phyloP scores from a whole-genome alignment of 2,329 filamentous ascomycete species.

The Monilinia aucupariae region DNA sequence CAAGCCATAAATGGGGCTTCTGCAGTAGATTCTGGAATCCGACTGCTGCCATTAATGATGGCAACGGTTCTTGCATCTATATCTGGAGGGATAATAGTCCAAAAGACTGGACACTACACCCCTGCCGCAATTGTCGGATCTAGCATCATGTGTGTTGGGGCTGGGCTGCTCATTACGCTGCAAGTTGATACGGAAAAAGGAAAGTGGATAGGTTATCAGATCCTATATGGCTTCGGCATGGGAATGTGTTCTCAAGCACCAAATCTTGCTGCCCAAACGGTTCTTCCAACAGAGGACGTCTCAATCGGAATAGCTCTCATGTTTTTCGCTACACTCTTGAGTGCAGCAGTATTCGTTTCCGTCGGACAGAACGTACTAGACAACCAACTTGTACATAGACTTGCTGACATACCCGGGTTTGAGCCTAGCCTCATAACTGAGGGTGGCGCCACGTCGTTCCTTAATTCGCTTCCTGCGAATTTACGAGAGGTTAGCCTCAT shows the following conservation, averaged over 20 bases:
- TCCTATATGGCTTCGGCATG: slow-evolving; percentile 38
- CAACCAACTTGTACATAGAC: slow-evolving; percentile 44
- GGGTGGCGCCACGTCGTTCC: slow-evolving; percentile 36
- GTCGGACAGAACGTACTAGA: slow-evolving; percentile 15
- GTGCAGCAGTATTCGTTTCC: slow-evolving; percentile 13
- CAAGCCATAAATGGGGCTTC: slow-evolving; percentile 40
- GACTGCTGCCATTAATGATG: slow-evolving; percentile 35
- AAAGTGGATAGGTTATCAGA: slow-evolving; percentile 48
- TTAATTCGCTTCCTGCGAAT: slow-evolving; percentile 39
- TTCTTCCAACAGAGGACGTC: slow-evolving; percentile 45
- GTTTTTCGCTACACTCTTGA: slow-evolving; percentile 13
- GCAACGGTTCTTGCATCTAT: slow-evolving; percentile 28
- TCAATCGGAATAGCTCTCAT: slow-evolving; percentile 39
- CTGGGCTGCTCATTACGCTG: slow-evolving; percentile 36
- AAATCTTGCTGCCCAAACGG: slow-evolving; percentile 42
- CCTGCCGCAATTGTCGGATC: slow-evolving; percentile 21
- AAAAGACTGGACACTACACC: slow-evolving; percentile 34
- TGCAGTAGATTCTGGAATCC: slow-evolving; percentile 41
- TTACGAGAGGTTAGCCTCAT: slow-evolving; percentile 42
- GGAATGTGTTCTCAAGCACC: slow-evolving; percentile 43
- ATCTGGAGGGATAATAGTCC: slow-evolving; percentile 21
- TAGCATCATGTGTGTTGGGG: slow-evolving; percentile 17
- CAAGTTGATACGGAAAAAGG: slow-evolving; percentile 35
- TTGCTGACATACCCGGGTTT: slow-evolving; percentile 17
- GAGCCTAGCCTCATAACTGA: not conserved